A percentile compares a stretch with the other conserved stretches of the same genome.
phyloP scores from a whole-genome alignment of 73 alveolate species.

The Diophrys sp. region DNA sequence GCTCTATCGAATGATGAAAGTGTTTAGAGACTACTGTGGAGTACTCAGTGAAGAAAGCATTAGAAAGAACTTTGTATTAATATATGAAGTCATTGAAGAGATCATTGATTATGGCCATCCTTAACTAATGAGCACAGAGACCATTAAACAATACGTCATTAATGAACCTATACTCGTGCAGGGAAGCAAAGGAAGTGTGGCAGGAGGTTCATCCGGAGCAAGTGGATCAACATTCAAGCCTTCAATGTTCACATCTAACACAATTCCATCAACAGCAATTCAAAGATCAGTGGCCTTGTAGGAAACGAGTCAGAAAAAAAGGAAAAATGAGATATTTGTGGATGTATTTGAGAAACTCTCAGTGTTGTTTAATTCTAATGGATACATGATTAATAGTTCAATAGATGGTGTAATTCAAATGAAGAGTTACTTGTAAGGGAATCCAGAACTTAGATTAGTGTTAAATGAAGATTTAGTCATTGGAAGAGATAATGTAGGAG shows the following conservation, averaged over 20 bases:
- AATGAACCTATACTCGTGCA: constrained; percentile 71
- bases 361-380: constrained; percentile 93
- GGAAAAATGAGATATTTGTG: constrained; percentile 96
- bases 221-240: constrained; percentile 33
- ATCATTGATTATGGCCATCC: constrained; percentile 88
- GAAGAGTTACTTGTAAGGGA: constrained; percentile 89
- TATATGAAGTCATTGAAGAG: constrained; percentile 87
- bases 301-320: constrained; percentile 41
- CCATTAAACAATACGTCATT: constrained; percentile 70
- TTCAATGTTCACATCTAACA: constrained; percentile 39
- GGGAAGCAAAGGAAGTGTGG: constrained; percentile 28
- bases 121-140: constrained; percentile 81
- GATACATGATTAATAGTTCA: constrained; percentile 93
- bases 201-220: neutral
- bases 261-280: constrained; percentile 70
- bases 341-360: constrained; percentile 96
- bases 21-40: constrained; percentile 80
- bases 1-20: constrained; percentile 67
- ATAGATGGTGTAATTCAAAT: constrained; percentile 98
- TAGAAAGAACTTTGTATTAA: constrained; percentile 80
- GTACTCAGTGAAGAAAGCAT: constrained; percentile 75
- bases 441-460: constrained; percentile 90
- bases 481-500: constrained; percentile 57
- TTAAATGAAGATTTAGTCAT: constrained; percentile 75
- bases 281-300: constrained; percentile 64